These are phyloP conservation scores for Saccharomyces kudriavzevii DNA, from an alignment of 805 yeast species.

Conservation along the genomic window DNA sequence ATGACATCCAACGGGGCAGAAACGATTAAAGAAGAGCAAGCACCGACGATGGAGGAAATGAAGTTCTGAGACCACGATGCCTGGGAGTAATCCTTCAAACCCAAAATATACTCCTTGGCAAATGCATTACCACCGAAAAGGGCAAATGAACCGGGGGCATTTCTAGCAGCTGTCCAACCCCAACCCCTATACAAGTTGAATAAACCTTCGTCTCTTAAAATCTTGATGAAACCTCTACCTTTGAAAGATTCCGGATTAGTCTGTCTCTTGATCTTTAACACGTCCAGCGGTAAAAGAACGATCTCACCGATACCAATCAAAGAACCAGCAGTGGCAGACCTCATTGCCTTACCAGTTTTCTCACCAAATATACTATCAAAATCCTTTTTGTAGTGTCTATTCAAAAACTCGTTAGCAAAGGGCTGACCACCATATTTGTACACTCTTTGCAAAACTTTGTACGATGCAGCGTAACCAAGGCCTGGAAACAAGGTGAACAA, in stretches of 20 bases:
- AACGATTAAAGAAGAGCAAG: slow-evolving; percentile 91
- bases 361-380: slow-evolving; percentile 79
- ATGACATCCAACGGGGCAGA: slow-evolving; percentile 97
- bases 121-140: slow-evolving; percentile 97
- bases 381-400: slow-evolving; percentile 57
- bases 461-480: slow-evolving; percentile 94
- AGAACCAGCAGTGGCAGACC: slow-evolving; percentile 97
- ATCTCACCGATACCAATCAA: slow-evolving; percentile 97
- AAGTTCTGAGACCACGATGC: slow-evolving; percentile 97
- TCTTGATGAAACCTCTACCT: slow-evolving; percentile 91
- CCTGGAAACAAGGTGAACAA: slow-evolving; percentile 90
- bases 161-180: slow-evolving; percentile 99
- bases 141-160: slow-evolving; percentile 98
- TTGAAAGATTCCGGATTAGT: slow-evolving; percentile 99
- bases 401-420: slow-evolving; percentile 87
- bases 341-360: slow-evolving; percentile 93
- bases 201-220: slow-evolving; percentile 77
- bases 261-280: slow-evolving; percentile 95
- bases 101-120: slow-evolving; percentile 92
- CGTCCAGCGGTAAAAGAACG: slow-evolving; percentile 89
- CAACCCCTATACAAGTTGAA: slow-evolving; percentile 91
- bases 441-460: slow-evolving; percentile 92
- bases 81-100: slow-evolving; percentile 72
- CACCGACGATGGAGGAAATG: slow-evolving; percentile 90
- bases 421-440: slow-evolving; percentile 99